Evolutionary conservation across 2,329 filamentous ascomycete species (phyloP), one percentile per base, ranked within the genome.

Genomic region (Teratosphaeria pseudoeucalypti): DNA sequence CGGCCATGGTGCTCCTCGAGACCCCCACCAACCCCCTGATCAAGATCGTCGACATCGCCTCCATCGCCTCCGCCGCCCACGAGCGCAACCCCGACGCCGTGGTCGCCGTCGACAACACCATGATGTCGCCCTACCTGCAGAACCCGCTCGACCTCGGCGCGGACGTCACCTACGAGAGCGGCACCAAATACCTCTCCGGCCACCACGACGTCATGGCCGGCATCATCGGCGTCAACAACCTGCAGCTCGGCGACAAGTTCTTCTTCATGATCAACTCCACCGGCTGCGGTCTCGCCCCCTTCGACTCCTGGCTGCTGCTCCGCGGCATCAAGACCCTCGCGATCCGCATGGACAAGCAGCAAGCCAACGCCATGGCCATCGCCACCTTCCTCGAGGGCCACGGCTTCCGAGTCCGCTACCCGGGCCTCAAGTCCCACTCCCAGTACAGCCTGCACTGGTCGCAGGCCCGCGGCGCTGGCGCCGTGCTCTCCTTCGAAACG

Each of bases 151-250:
- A 97, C 62, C 82, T 97, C 32, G 94, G 95, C 60, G 92, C 92
- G 16, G 94, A 99, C 70, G 88, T 99, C 66, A 90, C 95, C 59
- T 99, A 99, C 76, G 94, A 99, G 78, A 95, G 89, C 29, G 94
- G 94, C 59, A 99, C 94, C 27, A 99, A 99, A 75, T 99, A 99
- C 71, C 82, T 99, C 6, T 97, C 92, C 1, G 94, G 94, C 34
- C 94, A 99, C 74, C 94, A 99, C 79, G 95, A 99, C 72, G 88
- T 99, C 71, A 99, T 99, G 94, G 94, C 94, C 10, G 94, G 95
- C 63, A 91, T 99, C 34, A 88, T 99, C 65, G 94, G 92, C 26
- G 85, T 92, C 74, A 97, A 97, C 73, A 87, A 95, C 70, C 74
- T 84, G 4, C 78, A 84, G 2, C 78, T 99, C 32, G 92, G 88